Conservation (phyloP, 108 stramenopile species). For the Epithemia pelagica region DNA sequence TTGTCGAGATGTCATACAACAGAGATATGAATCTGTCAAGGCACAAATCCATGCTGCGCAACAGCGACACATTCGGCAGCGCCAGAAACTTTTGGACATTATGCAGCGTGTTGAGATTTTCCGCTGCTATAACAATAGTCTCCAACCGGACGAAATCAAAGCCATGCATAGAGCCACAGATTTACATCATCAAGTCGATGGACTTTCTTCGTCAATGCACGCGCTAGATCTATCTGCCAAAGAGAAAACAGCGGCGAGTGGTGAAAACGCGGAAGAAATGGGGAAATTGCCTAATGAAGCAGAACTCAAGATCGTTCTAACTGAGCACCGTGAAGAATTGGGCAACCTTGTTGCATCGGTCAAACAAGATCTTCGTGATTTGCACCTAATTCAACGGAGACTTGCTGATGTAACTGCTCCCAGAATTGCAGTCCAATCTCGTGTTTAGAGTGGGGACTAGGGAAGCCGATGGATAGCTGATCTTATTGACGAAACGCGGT, state of each 20-base stretch:
- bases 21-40: slow-evolving; percentile 19
- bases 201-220: neutral
- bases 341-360: slow-evolving; percentile 3
- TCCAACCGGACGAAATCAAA: slow-evolving; percentile 57
- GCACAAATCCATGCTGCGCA: slow-evolving; percentile 20
- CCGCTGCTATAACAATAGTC: slow-evolving; percentile 60
- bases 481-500: too few relatives aligned
- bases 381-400: slow-evolving; percentile 72
- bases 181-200: neutral
- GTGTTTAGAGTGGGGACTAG: neutral
- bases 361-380: slow-evolving; percentile 38
- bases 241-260: neutral
- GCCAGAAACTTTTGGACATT: slow-evolving; percentile 44
- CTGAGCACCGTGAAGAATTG: slow-evolving; percentile 25
- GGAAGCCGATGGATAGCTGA: neutral
- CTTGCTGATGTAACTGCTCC: slow-evolving; percentile 1
- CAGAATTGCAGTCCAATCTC: neutral
- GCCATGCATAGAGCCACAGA: slow-evolving; percentile 19
- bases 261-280: neutral
- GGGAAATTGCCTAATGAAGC: neutral
- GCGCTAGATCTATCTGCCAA: neutral
- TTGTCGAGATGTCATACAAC: slow-evolving; percentile 9
- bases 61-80: slow-evolving; percentile 29
- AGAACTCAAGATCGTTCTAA: slow-evolving; percentile 22
- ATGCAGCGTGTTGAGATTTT: slow-evolving; percentile 72